These are phyloP conservation scores for Cudoniella acicularis DNA, from an alignment of 495 filamentous ascomycete genomes.

Conservation along the genomic window DNA sequence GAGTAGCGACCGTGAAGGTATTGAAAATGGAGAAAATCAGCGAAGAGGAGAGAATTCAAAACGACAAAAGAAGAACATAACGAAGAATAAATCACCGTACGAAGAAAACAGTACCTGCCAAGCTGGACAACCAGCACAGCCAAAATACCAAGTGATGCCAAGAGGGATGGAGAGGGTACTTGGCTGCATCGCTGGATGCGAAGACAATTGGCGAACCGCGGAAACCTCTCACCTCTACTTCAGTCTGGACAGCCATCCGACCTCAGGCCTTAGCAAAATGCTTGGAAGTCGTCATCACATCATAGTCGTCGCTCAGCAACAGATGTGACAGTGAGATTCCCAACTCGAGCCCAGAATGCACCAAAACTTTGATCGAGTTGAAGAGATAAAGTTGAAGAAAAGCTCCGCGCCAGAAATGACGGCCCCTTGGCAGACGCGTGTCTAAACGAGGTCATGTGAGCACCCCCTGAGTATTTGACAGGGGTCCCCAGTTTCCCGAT, in stretches of 20 bases:
- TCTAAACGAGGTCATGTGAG: not conserved
- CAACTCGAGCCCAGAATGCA: not conserved
- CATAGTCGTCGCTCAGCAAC: not conserved
- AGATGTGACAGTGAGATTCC: too few relatives aligned
- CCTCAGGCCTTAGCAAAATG: not conserved
- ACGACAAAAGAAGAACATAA: not conserved
- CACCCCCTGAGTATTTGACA: not conserved
- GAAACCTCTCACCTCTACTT: too few relatives aligned
- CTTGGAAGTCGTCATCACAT: not conserved
- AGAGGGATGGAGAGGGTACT: not conserved
- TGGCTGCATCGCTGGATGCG: not conserved
- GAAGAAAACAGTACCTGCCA: not conserved
- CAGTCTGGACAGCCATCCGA: too few relatives aligned
- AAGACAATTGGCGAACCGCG: too few relatives aligned
- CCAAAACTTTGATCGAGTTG: not conserved
- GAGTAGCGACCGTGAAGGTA: not conserved
- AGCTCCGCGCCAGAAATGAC: not conserved
- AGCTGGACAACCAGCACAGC: not conserved
- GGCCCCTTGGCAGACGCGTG: not conserved
- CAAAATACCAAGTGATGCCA: not conserved
- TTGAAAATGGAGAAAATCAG: not conserved
- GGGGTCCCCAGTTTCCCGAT: too few relatives aligned
- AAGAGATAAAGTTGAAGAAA: not conserved
- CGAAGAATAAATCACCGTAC: not conserved
- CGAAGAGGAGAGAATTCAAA: not conserved